Base-by-base conservation (phyloP, 2,329 filamentous ascomycete species). In the Trichophyton mentagrophytes region DNA sequence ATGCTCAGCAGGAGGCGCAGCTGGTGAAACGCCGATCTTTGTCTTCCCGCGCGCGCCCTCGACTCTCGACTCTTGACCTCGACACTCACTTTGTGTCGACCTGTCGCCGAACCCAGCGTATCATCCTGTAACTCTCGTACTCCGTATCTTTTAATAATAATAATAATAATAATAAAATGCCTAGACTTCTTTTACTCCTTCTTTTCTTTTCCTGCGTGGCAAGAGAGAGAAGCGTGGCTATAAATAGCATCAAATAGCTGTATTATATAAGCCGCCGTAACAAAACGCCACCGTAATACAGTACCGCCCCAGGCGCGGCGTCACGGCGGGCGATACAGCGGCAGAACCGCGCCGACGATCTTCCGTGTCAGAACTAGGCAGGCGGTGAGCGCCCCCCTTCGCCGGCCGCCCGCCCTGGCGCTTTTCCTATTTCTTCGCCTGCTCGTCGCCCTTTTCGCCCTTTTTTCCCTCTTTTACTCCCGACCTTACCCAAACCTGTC, bases 401-500 rank as follows among this genome's bases (percentile, higher is more conserved):
- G 33, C 33, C 33, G 33, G 33, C 33, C 33, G 33, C 40, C 40
- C 40, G 13, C 15, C n/a, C 40, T 44, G 40, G 40, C 44, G 17
- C 44, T 47, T 47, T 47, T 47, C 56, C 56, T 42, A 46, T 46
- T 25, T 46, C 56, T 61, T 51, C 57, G 59, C 55, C 38, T 61
- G 38, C 46, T 53, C 49, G 58, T 38, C 33, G 33, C 44, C 56
- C 61, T 60, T 56, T 66, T 67, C 69, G 65, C 66, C 65, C 64
- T 65, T 68, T 44, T 17, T 44, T 44, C 40, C 40, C 66, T 68
- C 66, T 69, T 66, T 60, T 27, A 22, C 27, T 51, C 58, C 49
- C 59, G 47, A 60, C 63, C 61, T 62, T 61, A 63, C 49, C 47
- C 62, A 62, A 61, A 58, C 60, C 61, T 56, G 59, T 63, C 62